phyloP scores from a whole-genome alignment of 106 monocot genomes.

The Vanilla planifolia region DNA sequence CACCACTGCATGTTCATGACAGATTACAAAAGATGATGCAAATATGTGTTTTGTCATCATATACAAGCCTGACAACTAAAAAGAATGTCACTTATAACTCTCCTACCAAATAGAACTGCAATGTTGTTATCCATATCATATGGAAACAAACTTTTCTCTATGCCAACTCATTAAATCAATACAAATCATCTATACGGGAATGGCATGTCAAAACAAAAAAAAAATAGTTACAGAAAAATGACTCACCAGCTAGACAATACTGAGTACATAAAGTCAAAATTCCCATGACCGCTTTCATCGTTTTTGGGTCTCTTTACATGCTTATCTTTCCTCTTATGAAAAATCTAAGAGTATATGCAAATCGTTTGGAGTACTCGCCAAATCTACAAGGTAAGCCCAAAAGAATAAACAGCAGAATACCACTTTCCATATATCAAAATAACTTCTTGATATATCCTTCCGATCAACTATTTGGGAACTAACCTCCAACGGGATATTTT shows the following conservation, averaged over 20 bases:
- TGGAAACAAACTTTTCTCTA: too few species aligned
- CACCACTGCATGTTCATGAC: constrained; percentile 56
- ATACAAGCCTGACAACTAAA: too few species aligned
- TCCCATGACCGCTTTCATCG: constrained; percentile 9
- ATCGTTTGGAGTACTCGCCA: too few species aligned
- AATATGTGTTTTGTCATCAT: too few species aligned
- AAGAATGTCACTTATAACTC: too few species aligned
- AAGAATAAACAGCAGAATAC: constrained; percentile 27
- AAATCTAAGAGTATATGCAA: constrained; percentile 30
- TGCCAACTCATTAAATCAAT: too few species aligned
- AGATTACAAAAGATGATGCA: too few species aligned
- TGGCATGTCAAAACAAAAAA: not conserved
- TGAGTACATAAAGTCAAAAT: constrained; percentile 61
- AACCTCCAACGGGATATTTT: constrained; percentile 58
- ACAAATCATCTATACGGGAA: too few species aligned
- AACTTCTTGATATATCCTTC: constrained; percentile 90
- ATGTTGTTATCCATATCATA: too few species aligned
- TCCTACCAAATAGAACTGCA: too few species aligned
- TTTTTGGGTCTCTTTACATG: constrained; percentile 34
- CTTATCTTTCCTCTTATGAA: constrained; percentile 80
- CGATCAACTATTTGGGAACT: constrained; percentile 86
- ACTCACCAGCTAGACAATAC: constrained; percentile 76
- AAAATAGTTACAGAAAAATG: not conserved
- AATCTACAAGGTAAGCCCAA: not conserved
- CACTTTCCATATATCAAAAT: constrained; percentile 91